Percentiles rank a stretch among this genome's conserved stretches.
Conservation (phyloP, 139 green algal genomes). For the Chlorella sorokiniana region DNA sequence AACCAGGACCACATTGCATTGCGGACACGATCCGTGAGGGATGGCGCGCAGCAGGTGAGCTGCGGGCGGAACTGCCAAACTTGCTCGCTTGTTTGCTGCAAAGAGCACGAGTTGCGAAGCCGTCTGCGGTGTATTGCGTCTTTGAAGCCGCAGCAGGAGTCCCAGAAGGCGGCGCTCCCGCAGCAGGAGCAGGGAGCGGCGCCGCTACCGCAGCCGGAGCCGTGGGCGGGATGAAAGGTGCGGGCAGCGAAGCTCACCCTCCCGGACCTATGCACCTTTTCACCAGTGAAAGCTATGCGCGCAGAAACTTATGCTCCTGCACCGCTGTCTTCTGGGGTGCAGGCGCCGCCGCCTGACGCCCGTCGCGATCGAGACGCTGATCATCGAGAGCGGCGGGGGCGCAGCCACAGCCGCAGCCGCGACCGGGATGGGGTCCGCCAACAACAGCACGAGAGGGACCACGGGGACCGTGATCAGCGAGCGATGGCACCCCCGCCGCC, state of each 20-base stretch:
- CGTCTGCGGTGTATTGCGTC: neutral
- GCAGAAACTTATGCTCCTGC: no score
- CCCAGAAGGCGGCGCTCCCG: neutral
- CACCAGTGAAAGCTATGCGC: neutral
- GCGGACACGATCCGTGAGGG: neutral
- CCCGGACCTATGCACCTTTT: neutral
- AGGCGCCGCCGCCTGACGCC: no score
- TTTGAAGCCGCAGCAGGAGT: slow-evolving; percentile 6
- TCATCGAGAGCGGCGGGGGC: neutral
- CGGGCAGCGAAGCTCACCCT: no score
- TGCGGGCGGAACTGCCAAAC: neutral
- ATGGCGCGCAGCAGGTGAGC: slow-evolving; percentile 16
- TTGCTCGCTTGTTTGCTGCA: neutral
- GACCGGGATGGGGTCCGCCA: neutral
- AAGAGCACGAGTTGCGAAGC: neutral
- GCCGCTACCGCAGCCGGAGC: slow-evolving; percentile 3
- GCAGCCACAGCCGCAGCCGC: slow-evolving; percentile 2
- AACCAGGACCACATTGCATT: no score
- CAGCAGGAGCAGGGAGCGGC: slow-evolving; percentile 7
- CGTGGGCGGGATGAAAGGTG: neutral
- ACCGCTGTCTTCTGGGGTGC: neutral
- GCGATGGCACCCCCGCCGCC: neutral
- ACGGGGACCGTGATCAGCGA: slow-evolving; percentile 13
- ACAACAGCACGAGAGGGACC: neutral
- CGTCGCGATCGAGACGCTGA: neutral